phyloP scores from a whole-genome alignment of 2,329 filamentous ascomycete species.

The Sclerotinia minor region DNA sequence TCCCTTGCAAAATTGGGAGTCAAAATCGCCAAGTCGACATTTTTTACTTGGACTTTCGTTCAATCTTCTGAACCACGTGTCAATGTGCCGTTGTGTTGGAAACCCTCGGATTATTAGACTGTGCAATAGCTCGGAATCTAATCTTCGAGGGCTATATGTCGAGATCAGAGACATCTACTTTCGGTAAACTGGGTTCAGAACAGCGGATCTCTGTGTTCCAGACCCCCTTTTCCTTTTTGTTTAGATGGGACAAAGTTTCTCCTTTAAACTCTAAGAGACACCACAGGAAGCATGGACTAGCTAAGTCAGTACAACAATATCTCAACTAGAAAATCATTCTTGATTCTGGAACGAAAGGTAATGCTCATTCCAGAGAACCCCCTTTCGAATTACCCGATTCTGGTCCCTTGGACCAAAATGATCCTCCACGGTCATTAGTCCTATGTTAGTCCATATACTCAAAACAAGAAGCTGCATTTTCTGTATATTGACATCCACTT shows the following conservation, averaged over 20 bases:
- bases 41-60: background rate
- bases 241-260: background rate
- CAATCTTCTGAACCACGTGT: background rate
- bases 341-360: background rate
- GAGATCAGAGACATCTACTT: background rate
- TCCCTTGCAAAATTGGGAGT: conserved; percentile 16
- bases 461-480: background rate
- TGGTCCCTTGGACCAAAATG: background rate
- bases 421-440: background rate
- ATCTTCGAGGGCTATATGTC: background rate
- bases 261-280: background rate
- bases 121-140: background rate
- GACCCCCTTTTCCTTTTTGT: background rate
- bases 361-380: background rate
- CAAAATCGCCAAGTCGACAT: conserved; percentile 6
- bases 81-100: background rate
- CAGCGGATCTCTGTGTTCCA: background rate
- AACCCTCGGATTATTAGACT: too few relatives aligned
- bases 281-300: background rate
- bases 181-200: background rate
- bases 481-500: background rate
- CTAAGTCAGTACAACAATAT: background rate
- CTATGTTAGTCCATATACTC: background rate
- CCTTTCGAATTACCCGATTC: conserved; percentile 1
- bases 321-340: background rate